Base-by-base conservation (phyloP, 208 protist genomes). In the Phytomonas sp. region DNA sequence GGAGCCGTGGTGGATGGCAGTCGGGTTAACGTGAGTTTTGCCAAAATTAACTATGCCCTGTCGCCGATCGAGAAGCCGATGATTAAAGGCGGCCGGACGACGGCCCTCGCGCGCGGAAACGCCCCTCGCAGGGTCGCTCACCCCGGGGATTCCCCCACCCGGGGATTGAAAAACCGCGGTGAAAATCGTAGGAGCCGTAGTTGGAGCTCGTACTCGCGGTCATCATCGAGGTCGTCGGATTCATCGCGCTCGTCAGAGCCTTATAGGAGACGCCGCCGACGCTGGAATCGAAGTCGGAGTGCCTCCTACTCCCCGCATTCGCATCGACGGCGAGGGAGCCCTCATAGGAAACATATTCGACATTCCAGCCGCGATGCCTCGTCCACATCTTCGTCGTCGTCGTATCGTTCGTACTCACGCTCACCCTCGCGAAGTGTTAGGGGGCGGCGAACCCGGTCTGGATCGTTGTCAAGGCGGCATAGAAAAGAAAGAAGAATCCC, bases 1-100 rank as follows among this genome's bases (percentile, higher is more conserved):
- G 78, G 82, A 32, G 71, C 73, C 32, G 37, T 82, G 59, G 52
- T 87, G 26, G 82, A 84, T 66, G 82, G 82, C 6, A 67, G 73
- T 45, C 67, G 68, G 4, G 40, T 87, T 29, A 77, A 76, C 60
- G 79, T 84, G n/a, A 76, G 62, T 6, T 73, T 87, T 61, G 78
- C 74, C 0, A 74, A 76, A 37, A 29, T 87, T 0, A 68, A 73
- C 45, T 14, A 63, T 14, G 37, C 36, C 1, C 31, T 77, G 49
- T 64, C 67, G 29, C 71, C 60, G 60, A 34, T 3, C 60, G 60
- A 30, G 29, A 4, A 29, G 34, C 31, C 60, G 60, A 23, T 63
- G 7, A 14, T 36, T 4, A 63, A 63, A 23, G 31, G 60, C 30
- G 30, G 29, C 59, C 4, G 60, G 1, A 63, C 60, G 60, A 30